phyloP scores from a whole-genome alignment of 306 rosid genomes.

The Inga laurina region DNA sequence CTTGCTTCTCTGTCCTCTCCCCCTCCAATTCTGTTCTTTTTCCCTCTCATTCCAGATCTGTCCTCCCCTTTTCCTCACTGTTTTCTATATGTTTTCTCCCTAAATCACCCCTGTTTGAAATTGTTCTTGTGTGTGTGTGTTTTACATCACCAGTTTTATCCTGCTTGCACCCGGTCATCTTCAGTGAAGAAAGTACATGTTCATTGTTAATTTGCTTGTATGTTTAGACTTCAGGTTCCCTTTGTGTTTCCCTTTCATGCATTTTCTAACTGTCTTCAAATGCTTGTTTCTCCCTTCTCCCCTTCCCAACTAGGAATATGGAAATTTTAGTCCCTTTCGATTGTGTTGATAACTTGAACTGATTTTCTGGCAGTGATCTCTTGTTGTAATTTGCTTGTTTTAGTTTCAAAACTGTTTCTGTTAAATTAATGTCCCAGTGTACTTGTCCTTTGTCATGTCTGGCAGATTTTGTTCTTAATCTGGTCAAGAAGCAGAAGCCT shows the following conservation, averaged over 20 bases:
- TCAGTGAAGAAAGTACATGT: not conserved
- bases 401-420: not conserved
- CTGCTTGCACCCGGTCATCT: not conserved
- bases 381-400: not conserved
- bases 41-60: too few species aligned
- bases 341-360: not conserved
- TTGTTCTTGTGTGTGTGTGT: too few species aligned
- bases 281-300: not conserved
- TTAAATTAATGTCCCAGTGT: not conserved
- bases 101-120: too few species aligned
- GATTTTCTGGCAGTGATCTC: not conserved
- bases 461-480: constrained; percentile 48
- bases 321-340: not conserved
- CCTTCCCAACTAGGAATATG: not conserved
- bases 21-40: too few species aligned
- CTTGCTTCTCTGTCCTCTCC: too few species aligned
- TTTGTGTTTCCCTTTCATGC: not conserved
- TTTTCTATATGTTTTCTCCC: too few species aligned
- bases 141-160: not conserved
- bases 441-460: not conserved
- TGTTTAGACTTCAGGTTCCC: not conserved
- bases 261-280: not conserved
- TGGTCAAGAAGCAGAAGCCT: constrained; percentile 40
- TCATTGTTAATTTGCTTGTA: not conserved
- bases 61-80: too few species aligned